Evolutionary conservation across 2,329 filamentous ascomycete species (phyloP).

Genomic region (Aspergillus sp.): DNA sequence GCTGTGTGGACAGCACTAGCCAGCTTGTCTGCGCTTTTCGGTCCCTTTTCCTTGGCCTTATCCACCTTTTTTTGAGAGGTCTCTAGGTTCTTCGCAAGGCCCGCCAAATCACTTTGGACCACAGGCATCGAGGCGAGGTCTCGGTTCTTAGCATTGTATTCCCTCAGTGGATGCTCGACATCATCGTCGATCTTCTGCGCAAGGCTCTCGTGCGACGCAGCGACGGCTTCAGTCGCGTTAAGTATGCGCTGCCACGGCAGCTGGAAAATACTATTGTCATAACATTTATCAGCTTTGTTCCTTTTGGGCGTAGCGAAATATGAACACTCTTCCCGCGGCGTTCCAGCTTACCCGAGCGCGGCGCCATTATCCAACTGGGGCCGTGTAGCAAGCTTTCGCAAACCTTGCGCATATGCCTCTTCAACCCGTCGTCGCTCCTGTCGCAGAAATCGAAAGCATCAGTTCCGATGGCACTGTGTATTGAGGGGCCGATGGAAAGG

Average conservation of each 20-base stretch:
- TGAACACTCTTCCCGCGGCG: background rate
- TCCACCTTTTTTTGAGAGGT: conserved; percentile 76
- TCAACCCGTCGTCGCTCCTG: conserved; percentile 91
- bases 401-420: conserved; percentile 73
- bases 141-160: conserved; percentile 60
- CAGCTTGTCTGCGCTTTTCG: conserved; percentile 63
- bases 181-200: conserved; percentile 77
- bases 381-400: conserved; percentile 71
- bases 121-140: conserved; percentile 75
- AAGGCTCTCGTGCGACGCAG: conserved; percentile 73
- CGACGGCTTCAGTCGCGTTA: conserved; percentile 68
- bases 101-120: conserved; percentile 70
- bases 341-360: conserved; percentile 69
- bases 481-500: conserved; percentile 2
- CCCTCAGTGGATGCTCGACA: conserved; percentile 73
- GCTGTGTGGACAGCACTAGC: conserved; percentile 64
- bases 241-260: conserved; percentile 84
- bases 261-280: conserved; percentile 65
- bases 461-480: conserved; percentile 4
- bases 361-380: conserved; percentile 65
- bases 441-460: conserved; percentile 6
- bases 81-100: conserved; percentile 77
- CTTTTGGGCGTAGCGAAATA: background rate
- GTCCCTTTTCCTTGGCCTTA: conserved; percentile 71
- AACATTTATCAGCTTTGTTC: background rate